phyloP scores from a whole-genome alignment of 2,329 filamentous ascomycete species.

The Clathrospora elynae region DNA sequence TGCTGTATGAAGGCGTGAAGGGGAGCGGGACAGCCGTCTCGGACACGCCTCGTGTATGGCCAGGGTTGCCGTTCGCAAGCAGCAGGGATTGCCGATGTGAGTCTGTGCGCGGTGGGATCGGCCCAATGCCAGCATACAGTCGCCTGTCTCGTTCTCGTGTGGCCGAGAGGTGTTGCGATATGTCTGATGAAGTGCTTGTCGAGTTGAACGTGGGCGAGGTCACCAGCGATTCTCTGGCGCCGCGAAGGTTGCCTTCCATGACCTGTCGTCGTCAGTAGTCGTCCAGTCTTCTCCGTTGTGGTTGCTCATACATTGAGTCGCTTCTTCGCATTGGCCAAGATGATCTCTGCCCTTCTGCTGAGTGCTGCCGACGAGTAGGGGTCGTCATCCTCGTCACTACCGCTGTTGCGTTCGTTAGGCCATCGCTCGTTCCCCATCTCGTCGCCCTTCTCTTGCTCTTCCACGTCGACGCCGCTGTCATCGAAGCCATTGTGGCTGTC shows the following conservation, averaged over 20 bases:
- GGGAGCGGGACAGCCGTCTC: slow-evolving; percentile 49
- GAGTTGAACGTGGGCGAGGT: slow-evolving; percentile 58
- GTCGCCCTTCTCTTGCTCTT: slow-evolving; percentile 42
- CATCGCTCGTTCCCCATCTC: slow-evolving; percentile 46
- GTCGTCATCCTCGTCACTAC: slow-evolving; percentile 58
- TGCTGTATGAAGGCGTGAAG: slow-evolving; percentile 39
- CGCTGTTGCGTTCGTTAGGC: slow-evolving; percentile 47
- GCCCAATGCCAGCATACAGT: slow-evolving; percentile 45
- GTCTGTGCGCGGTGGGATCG: slow-evolving; percentile 42
- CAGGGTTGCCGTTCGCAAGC: slow-evolving; percentile 36
- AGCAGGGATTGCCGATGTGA: slow-evolving; percentile 42
- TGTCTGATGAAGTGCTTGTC: slow-evolving; percentile 35
- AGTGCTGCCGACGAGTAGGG: slow-evolving; percentile 67
- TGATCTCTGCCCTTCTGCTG: slow-evolving; percentile 77
- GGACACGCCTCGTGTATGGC: slow-evolving; percentile 49
- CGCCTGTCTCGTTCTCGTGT: slow-evolving; percentile 44
- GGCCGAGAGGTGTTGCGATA: slow-evolving; percentile 42
- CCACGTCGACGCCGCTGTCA: slow-evolving; percentile 43
- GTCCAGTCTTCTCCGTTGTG: slow-evolving; percentile 6
- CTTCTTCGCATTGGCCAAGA: slow-evolving; percentile 89
- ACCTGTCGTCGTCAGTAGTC: slow-evolving; percentile 61
- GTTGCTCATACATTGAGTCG: slow-evolving; percentile 72
- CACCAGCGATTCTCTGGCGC: slow-evolving; percentile 72
- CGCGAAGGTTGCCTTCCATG: slow-evolving; percentile 89
- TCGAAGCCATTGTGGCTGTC: slow-evolving; percentile 39